These are phyloP conservation scores for Marasmius tenuissimus DNA, from an alignment of 1,284 basidiomycete species.

Conservation along the genomic window DNA sequence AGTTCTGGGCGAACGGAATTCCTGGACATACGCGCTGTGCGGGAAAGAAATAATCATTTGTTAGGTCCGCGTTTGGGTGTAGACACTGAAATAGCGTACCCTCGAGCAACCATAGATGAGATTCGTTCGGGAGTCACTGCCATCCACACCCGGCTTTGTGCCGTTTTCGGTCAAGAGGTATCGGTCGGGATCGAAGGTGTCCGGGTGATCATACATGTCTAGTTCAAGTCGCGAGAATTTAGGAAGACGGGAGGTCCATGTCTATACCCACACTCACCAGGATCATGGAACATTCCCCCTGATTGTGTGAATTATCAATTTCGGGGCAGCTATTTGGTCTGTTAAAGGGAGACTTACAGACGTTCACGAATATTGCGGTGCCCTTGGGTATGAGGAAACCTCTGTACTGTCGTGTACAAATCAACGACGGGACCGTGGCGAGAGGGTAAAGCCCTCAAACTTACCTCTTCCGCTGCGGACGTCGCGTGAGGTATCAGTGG, in stretches of 20 bases:
- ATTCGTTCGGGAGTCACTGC: slow-evolving; percentile 1
- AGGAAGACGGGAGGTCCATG: neutral
- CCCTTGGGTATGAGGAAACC: slow-evolving; percentile 17
- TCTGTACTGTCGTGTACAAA: slow-evolving; percentile 8
- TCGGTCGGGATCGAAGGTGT: slow-evolving; percentile 8
- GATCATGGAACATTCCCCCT: slow-evolving; percentile 19
- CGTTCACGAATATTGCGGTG: slow-evolving; percentile 17
- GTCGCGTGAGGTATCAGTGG: slow-evolving; percentile 14
- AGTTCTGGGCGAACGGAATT: slow-evolving; percentile 26
- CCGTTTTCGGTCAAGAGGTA: slow-evolving; percentile 3
- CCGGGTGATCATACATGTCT: slow-evolving; percentile 20
- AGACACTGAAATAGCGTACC: slow-evolving; percentile 6
- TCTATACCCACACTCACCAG: slow-evolving; percentile 5
- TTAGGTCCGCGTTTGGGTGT: neutral
- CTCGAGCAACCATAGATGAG: slow-evolving; percentile 14
- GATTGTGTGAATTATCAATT: neutral
- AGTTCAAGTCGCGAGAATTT: neutral
- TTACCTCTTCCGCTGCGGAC: slow-evolving; percentile 7
- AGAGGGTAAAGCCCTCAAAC: neutral
- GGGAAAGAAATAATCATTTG: neutral
- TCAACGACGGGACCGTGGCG: neutral
- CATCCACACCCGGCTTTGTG: slow-evolving; percentile 6
- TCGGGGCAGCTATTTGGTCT: too few species aligned
- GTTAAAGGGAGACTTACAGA: slow-evolving; percentile 8
- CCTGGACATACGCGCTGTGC: slow-evolving; percentile 27